These are phyloP conservation scores for Daldinia eschscholtzii DNA, from an alignment of 2,329 filamentous ascomycete genomes.

Conservation along the genomic window DNA sequence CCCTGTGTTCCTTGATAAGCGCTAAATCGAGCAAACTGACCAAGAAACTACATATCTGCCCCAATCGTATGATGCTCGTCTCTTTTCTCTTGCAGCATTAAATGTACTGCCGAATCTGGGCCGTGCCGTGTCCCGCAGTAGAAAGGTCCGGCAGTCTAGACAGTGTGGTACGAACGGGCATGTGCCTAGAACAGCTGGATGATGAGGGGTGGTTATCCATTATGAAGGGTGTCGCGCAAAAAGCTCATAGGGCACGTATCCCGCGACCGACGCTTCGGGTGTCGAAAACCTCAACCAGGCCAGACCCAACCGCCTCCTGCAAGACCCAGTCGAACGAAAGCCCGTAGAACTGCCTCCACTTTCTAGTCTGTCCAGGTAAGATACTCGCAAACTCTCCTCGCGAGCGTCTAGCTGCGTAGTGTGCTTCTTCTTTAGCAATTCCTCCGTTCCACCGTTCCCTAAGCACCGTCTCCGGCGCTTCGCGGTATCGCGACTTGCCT, in stretches of 20 bases:
- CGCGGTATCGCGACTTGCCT: slow-evolving; percentile 69
- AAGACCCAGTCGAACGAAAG: slow-evolving; percentile 78
- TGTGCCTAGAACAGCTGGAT: not conserved
- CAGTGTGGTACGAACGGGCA: not conserved
- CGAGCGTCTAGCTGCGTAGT: slow-evolving; percentile 61
- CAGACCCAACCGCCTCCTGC: slow-evolving; percentile 77
- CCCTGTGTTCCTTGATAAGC: not conserved
- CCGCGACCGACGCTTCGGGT: slow-evolving; percentile 79
- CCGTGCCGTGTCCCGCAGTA: not conserved
- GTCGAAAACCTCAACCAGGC: slow-evolving; percentile 79
- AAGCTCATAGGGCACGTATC: slow-evolving; percentile 60
- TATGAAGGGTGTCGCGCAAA: not conserved
- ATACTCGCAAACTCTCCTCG: slow-evolving; percentile 70
- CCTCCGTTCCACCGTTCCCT: slow-evolving; percentile 79
- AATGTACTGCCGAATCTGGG: not conserved
- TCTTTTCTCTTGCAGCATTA: not conserved
- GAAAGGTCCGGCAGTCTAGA: too few species aligned
- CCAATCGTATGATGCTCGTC: slow-evolving; percentile 1
- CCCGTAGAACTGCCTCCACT: slow-evolving; percentile 79
- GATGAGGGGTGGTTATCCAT: not conserved
- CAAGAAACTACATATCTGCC: not conserved
- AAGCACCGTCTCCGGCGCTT: slow-evolving; percentile 72
- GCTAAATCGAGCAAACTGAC: not conserved
- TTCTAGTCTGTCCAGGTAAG: slow-evolving; percentile 71
- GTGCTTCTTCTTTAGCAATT: slow-evolving; percentile 60